phyloP scores from a whole-genome alignment of 257 asterid species.

The Coffea eugenioides region DNA sequence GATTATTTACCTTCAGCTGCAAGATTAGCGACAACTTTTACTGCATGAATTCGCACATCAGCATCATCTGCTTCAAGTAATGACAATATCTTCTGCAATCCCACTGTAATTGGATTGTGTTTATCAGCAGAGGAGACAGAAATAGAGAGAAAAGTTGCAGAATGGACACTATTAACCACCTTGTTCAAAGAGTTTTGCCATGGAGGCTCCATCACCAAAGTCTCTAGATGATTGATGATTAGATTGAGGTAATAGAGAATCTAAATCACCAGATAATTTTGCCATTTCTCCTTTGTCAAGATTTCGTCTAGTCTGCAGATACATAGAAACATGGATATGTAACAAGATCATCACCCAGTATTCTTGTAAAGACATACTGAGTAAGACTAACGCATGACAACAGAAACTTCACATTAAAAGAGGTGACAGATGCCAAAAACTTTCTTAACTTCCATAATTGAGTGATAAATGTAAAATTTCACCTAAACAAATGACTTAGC shows the following conservation, averaged over 20 bases:
- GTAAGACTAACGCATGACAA: not conserved
- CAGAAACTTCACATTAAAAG: not conserved
- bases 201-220: constrained; percentile 56
- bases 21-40: constrained; percentile 88
- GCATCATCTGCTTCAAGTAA: constrained; percentile 85
- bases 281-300: constrained; percentile 49
- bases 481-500: too few species aligned
- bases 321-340: not conserved
- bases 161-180: constrained; percentile 37
- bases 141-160: not conserved
- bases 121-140: constrained; percentile 18
- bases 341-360: not conserved
- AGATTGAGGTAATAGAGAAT: constrained; percentile 50
- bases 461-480: too few species aligned
- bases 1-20: constrained; percentile 81
- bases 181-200: constrained; percentile 83
- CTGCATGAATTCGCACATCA: constrained; percentile 89
- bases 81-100: constrained; percentile 80
- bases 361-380: not conserved
- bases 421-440: too few species aligned
- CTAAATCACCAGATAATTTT: constrained; percentile 36
- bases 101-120: constrained; percentile 43
- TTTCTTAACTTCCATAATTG: too few species aligned
- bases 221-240: constrained; percentile 51
- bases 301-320: constrained; percentile 61